Conservation (phyloP, 2,329 filamentous ascomycete species). For the Cordyceps militaris region DNA sequence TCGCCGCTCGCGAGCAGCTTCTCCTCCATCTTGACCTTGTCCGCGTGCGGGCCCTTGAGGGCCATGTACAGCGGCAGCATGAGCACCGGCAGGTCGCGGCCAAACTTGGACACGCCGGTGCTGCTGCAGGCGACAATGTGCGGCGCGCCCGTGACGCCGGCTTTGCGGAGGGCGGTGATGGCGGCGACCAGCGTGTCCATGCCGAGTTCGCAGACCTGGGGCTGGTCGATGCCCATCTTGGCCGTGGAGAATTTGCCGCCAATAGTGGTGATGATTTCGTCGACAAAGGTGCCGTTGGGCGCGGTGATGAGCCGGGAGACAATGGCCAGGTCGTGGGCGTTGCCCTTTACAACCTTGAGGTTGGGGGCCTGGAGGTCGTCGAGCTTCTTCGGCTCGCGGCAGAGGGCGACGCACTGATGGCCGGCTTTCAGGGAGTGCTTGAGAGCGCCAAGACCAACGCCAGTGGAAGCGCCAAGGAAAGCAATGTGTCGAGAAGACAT, state of each 20-base stretch:
- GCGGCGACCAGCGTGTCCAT: constrained; percentile 36
- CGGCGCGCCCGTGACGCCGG: constrained; percentile 24
- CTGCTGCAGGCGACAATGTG: constrained; percentile 30
- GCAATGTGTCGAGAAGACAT: constrained; percentile 29
- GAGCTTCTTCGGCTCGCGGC: constrained; percentile 44
- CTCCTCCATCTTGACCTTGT: constrained; percentile 42
- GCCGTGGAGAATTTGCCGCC: constrained; percentile 30
- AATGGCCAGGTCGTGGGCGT: constrained; percentile 35
- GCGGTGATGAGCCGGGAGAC: constrained; percentile 31
- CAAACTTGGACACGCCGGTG: constrained; percentile 32
- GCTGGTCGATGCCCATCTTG: constrained; percentile 35
- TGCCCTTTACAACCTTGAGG: constrained; percentile 39
- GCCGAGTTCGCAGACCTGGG: constrained; percentile 40
- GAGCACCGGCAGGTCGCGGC: constrained; percentile 36
- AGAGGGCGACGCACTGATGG: constrained; percentile 41
- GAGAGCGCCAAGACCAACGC: constrained; percentile 41
- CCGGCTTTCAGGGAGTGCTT: constrained; percentile 37
- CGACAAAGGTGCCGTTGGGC: constrained; percentile 29
- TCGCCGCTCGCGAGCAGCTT: constrained; percentile 23
- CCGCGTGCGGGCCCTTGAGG: constrained; percentile 36
- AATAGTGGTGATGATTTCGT: constrained; percentile 41
- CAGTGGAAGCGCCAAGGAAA: constrained; percentile 48
- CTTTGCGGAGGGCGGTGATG: constrained; percentile 24
- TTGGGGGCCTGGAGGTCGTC: constrained; percentile 30
- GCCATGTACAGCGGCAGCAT: constrained; percentile 38